These are phyloP conservation scores for Kitagawia praeruptora DNA, from an alignment of 129 eudicot species.

Conservation along the genomic window DNA sequence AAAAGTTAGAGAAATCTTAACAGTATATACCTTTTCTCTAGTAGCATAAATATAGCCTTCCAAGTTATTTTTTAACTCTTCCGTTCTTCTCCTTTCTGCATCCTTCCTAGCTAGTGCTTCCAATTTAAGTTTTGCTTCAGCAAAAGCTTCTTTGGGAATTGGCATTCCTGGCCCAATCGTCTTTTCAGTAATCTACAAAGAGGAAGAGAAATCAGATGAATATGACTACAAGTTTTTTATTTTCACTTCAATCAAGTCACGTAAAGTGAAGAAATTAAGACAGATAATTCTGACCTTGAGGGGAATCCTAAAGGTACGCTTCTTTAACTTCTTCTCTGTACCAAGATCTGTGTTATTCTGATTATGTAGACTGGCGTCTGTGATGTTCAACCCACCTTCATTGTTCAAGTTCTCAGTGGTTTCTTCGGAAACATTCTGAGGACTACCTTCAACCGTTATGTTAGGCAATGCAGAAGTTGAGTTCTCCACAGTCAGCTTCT, in stretches of 20 bases:
- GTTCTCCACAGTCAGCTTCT: conserved; percentile 72
- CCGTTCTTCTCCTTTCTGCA: conserved; percentile 87
- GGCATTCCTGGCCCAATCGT: conserved; percentile 57
- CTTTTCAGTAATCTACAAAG: conserved; percentile 64
- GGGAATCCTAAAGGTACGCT: conserved; percentile 79
- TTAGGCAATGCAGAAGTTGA: conserved; percentile 56
- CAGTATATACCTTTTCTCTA: conserved; percentile 59
- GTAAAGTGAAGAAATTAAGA: conserved; percentile 1
- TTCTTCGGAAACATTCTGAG: conserved; percentile 37
- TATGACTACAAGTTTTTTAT: neutral
- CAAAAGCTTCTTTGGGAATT: conserved; percentile 58
- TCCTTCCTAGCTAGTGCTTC: conserved; percentile 79
- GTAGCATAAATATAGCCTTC: conserved; percentile 91
- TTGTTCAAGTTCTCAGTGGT: conserved; percentile 31
- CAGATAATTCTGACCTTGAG: conserved; percentile 43
- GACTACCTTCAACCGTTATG: conserved; percentile 40
- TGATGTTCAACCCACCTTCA: conserved; percentile 30
- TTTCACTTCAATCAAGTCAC: neutral
- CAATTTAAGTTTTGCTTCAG: conserved; percentile 55
- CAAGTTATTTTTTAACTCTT: conserved; percentile 85
- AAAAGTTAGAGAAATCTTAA: too few species aligned
- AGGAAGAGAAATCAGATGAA: conserved; percentile 3
- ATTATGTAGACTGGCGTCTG: conserved; percentile 35
- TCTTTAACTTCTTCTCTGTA: conserved; percentile 91
- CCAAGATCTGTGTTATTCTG: conserved; percentile 41